Evolutionary conservation across 495 filamentous ascomycete species (phyloP).

Genomic region (Apiosordaria backusii): DNA sequence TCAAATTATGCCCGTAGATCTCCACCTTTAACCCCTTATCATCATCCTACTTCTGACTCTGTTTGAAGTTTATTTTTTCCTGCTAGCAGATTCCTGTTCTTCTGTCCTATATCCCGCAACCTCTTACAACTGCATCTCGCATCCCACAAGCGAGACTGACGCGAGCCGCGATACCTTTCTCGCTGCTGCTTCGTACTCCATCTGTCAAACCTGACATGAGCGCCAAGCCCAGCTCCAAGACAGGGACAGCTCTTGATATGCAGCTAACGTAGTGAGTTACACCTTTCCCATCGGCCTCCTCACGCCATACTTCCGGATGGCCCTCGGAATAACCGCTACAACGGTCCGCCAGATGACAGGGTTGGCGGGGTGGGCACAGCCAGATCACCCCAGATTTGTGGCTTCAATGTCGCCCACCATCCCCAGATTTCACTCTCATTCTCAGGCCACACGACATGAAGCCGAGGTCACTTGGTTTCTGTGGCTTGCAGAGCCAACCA

Average conservation of each 20-base stretch:
- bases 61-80: not conserved
- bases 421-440: constrained; percentile 2
- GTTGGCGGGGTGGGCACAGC: not conserved
- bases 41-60: not conserved
- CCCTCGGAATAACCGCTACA: constrained; percentile 20
- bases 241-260: not conserved
- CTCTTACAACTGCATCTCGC: constrained; percentile 7
- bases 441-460: constrained; percentile 12
- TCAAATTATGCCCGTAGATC: not conserved
- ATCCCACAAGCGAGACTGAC: not conserved
- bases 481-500: constrained; percentile 10
- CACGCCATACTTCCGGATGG: constrained; percentile 17
- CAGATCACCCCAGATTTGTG: constrained; percentile 11
- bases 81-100: not conserved
- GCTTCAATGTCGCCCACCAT: constrained; percentile 8
- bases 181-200: constrained; percentile 3
- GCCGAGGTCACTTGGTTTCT: constrained; percentile 3
- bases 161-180: constrained; percentile 2
- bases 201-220: not conserved
- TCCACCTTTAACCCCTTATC: not conserved
- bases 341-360: constrained; percentile 13
- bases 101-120: not conserved
- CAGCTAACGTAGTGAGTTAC: constrained; percentile 3
- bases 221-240: not conserved
- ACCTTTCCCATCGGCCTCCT: constrained; percentile 14